Evolutionary conservation across 495 filamentous ascomycete genomes (phyloP).

Genomic region (Rhypophila decipiens): DNA sequence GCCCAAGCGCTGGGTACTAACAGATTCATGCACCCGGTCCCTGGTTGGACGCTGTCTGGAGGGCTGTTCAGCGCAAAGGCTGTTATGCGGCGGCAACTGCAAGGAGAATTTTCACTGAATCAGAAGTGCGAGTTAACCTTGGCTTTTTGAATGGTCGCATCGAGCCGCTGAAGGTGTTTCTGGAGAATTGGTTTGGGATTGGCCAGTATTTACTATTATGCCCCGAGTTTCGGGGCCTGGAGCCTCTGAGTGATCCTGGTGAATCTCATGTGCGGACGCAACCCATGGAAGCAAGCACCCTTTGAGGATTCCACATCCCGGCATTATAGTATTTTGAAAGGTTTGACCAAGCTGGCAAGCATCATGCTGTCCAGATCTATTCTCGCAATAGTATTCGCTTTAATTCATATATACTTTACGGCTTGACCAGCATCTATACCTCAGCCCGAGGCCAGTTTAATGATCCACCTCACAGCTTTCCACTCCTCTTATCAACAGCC

Average conservation of each 20-base stretch:
- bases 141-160: no score
- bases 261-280: constrained; percentile 95
- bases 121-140: neutral
- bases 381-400: no score
- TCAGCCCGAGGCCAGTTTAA: no score
- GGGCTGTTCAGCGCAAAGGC: neutral
- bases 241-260: constrained; percentile 95
- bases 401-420: no score
- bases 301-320: constrained; percentile 91
- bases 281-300: constrained; percentile 96
- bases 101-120: neutral
- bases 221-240: constrained; percentile 97
- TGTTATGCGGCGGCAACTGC: neutral
- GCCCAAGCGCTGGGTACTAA: neutral
- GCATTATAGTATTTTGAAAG: no score
- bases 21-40: neutral
- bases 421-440: no score
- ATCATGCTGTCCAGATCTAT: no score
- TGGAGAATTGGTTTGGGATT: no score
- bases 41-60: neutral
- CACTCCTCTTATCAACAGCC: constrained; percentile 60
- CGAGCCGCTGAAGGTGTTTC: no score
- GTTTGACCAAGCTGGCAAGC: no score
- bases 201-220: constrained; percentile 87
- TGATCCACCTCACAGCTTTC: constrained; percentile 26